Evolutionary conservation across 257 asterid genomes (phyloP).

Genomic region (Eucommia ulmoides): DNA sequence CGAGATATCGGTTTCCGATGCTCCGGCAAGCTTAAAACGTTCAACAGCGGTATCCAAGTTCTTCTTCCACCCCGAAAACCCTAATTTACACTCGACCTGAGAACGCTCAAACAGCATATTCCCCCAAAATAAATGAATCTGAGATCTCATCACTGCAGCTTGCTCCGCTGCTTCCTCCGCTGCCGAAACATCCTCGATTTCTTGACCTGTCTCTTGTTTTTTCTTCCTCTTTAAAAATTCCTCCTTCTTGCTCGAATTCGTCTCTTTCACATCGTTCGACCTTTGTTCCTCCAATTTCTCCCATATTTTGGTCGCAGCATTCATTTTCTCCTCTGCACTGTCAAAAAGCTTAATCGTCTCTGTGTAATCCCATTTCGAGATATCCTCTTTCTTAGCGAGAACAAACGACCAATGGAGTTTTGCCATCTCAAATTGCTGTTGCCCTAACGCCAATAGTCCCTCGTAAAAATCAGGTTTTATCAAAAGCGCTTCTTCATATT

Average conservation of each 20-base stretch:
- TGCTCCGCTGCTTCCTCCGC: constrained; percentile 80
- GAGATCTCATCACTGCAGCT: constrained; percentile 87
- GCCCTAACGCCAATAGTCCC: constrained; percentile 81
- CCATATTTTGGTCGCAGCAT: constrained; percentile 88
- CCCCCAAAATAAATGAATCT: constrained; percentile 62
- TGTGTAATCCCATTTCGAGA: constrained; percentile 74
- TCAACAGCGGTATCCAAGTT: constrained; percentile 73
- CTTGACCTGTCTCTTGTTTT: constrained; percentile 42
- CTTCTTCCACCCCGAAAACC: constrained; percentile 70
- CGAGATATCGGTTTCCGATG: constrained; percentile 74
- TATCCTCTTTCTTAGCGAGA: constrained; percentile 69
- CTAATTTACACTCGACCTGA: constrained; percentile 64
- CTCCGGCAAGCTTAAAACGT: constrained; percentile 89
- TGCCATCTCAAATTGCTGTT: constrained; percentile 97
- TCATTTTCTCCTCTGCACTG: constrained; percentile 83
- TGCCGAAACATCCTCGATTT: constrained; percentile 37
- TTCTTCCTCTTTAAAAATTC: constrained; percentile 47
- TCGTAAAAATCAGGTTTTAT: constrained; percentile 83
- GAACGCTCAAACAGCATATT: constrained; percentile 93
- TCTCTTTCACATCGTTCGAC: constrained; percentile 55
- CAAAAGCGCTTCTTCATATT: constrained; percentile 70
- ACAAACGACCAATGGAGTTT: constrained; percentile 94
- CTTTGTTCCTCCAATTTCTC: constrained; percentile 88
- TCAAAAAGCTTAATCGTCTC: constrained; percentile 69
- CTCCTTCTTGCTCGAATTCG: constrained; percentile 48